Percentiles rank a stretch among this genome's conserved stretches.
Evolutionary conservation across 164 flowering plant species (phyloP).

Genomic region (Tetrastigma voinierianum): DNA sequence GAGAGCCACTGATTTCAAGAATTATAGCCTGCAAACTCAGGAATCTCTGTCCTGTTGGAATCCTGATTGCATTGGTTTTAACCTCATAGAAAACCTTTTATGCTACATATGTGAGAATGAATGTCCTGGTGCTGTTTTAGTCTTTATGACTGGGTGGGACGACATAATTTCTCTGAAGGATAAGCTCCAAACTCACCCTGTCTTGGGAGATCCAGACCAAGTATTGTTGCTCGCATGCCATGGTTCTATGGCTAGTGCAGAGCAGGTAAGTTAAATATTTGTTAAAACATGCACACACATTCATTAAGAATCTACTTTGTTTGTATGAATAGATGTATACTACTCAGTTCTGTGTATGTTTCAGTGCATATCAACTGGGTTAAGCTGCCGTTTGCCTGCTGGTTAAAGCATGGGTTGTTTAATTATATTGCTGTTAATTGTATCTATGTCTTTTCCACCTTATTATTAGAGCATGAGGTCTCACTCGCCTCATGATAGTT

Average conservation of each 20-base stretch:
- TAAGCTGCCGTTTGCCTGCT: neutral
- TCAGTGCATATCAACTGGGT: neutral
- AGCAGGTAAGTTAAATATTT: conserved; percentile 71
- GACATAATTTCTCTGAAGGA: conserved; percentile 90
- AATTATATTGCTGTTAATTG: neutral
- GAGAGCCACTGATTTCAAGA: conserved; percentile 59
- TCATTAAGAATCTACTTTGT: neutral
- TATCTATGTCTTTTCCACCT: neutral
- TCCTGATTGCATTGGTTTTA: conserved; percentile 90
- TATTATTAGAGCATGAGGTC: too few relatives aligned
- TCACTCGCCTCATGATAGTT: too few relatives aligned
- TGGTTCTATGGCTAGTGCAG: conserved; percentile 96
- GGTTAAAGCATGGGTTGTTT: neutral
- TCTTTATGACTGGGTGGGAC: conserved; percentile 99
- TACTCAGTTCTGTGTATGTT: neutral
- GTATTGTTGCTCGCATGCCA: conserved; percentile 91
- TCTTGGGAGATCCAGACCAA: conserved; percentile 73
- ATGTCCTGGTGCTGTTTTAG: conserved; percentile 85
- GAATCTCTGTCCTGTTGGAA: conserved; percentile 91
- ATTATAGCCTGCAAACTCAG: conserved; percentile 52
- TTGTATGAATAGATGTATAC: neutral
- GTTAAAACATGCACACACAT: neutral
- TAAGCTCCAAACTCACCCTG: conserved; percentile 71
- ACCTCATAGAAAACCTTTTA: conserved; percentile 77
- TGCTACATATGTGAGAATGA: conserved; percentile 76